Evolutionary conservation across 2,329 filamentous ascomycete species (phyloP), one percentile per base, ranked within the genome.

Genomic region (Fusarium anthophilum): DNA sequence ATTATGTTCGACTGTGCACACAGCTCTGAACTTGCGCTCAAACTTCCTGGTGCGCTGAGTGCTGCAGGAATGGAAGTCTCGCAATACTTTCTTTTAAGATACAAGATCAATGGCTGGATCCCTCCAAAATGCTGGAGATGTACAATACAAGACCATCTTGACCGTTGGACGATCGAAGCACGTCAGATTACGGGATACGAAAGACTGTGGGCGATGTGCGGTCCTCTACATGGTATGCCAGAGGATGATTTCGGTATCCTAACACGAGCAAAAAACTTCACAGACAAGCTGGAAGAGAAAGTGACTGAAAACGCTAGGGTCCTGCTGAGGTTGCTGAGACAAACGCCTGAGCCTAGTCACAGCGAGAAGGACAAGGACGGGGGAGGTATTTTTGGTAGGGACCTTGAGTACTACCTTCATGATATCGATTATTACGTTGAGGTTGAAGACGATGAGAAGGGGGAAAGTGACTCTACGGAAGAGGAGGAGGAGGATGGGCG

Each of bases 1-100:
- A 58, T 78, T 24, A 44, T 77, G 22, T 54, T 76, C 55, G 55
- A 43, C 1, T 78, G 76, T 30, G 57, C 47, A 8, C 76, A 78
- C 28, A 28, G 51, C 4, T 17, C 41, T 17, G 38, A 30, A 24
- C 57, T 66, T 24, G 11, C 15, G 44, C 2, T 45, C 14, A 11
- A 15, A 22, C 20, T 48, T 48, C 45, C 45, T n/a, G 45, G 14
- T 57, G n/a, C 50, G 58, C 7, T 28, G 45, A 11, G 38, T 35
- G 18, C 12, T 20, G 6, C 38, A 12, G 22, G 39, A 28, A 2
- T 14, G 18, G 17, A 59, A 3, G 6, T 70, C 12, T 63, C 69
- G 5, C 22, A n/a, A 3, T 24, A 24, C 3, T 76, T 70, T 48
- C 56, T 64, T 26, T 48, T 53, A 11, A 43, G 20, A 4, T 8